Evolutionary conservation across 2,329 filamentous ascomycete species (phyloP).

Genomic region (Exutisphaerella laricina): DNA sequence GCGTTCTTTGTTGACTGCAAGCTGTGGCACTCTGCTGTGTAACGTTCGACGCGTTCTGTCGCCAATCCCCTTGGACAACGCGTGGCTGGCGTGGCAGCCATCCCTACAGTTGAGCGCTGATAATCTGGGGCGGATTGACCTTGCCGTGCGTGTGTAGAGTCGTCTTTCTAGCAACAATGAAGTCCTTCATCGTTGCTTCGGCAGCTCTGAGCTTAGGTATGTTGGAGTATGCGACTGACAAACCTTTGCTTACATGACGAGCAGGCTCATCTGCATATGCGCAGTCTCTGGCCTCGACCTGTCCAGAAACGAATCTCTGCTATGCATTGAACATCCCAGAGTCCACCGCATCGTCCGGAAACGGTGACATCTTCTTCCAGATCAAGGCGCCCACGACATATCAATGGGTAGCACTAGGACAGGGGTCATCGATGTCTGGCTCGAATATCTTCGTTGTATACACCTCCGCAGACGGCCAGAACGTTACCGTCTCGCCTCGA

Average conservation of each 20-base stretch:
- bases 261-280: constrained; percentile 21
- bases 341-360: constrained; percentile 45
- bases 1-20: no score
- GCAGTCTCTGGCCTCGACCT: constrained; percentile 18
- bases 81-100: no score
- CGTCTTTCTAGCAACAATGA: constrained; percentile 1
- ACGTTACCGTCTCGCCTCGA: constrained; percentile 54
- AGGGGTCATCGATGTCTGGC: constrained; percentile 50
- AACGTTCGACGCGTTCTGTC: no score
- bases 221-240: no score
- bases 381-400: constrained; percentile 49
- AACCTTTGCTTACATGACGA: neutral
- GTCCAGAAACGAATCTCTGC: constrained; percentile 33
- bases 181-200: constrained; percentile 4
- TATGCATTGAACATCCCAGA: constrained; percentile 53
- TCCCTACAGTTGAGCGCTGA: neutral
- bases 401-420: constrained; percentile 52
- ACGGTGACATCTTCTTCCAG: constrained; percentile 55
- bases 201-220: constrained; percentile 12
- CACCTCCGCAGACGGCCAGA: constrained; percentile 46
- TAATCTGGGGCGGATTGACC: no score
- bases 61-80: no score
- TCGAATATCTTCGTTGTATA: constrained; percentile 58
- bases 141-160: neutral
- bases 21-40: no score